Evolutionary conservation across 495 filamentous ascomycete genomes (phyloP).

Genomic region (Neurospora sp.): DNA sequence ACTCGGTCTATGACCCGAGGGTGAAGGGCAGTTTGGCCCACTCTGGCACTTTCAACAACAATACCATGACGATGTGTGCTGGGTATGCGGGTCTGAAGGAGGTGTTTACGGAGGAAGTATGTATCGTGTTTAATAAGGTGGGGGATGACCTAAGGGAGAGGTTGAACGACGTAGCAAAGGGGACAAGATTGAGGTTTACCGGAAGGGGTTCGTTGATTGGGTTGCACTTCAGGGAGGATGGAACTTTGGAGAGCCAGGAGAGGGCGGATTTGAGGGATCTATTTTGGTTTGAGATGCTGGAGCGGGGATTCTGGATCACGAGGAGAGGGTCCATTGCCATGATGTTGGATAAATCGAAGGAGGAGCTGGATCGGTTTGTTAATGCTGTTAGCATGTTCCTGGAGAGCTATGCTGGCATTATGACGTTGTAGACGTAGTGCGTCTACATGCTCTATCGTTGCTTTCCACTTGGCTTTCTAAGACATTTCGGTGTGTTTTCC

Average conservation of each 20-base stretch:
- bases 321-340: conserved; percentile 33
- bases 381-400: conserved; percentile 18
- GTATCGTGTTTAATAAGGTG: conserved; percentile 23
- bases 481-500: neutral
- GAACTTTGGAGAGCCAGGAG: conserved; percentile 17
- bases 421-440: conserved; percentile 2
- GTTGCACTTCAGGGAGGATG: conserved; percentile 28
- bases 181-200: conserved; percentile 28
- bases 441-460: neutral
- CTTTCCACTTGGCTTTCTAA: neutral
- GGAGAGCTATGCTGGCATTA: conserved; percentile 11
- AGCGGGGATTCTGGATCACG: conserved; percentile 38
- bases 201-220: conserved; percentile 35
- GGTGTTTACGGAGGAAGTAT: conserved; percentile 33
- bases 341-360: conserved; percentile 28
- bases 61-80: conserved; percentile 47
- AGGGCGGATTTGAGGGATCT: conserved; percentile 29
- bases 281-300: conserved; percentile 41
- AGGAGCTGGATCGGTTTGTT: conserved; percentile 34
- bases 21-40: conserved; percentile 29
- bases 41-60: conserved; percentile 62
- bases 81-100: conserved; percentile 35
- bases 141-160: conserved; percentile 27
- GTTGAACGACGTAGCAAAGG: conserved; percentile 20
- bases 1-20: conserved; percentile 41